Conservation (phyloP, 768 basidiomycete species). For the Tulasnella sp. region DNA sequence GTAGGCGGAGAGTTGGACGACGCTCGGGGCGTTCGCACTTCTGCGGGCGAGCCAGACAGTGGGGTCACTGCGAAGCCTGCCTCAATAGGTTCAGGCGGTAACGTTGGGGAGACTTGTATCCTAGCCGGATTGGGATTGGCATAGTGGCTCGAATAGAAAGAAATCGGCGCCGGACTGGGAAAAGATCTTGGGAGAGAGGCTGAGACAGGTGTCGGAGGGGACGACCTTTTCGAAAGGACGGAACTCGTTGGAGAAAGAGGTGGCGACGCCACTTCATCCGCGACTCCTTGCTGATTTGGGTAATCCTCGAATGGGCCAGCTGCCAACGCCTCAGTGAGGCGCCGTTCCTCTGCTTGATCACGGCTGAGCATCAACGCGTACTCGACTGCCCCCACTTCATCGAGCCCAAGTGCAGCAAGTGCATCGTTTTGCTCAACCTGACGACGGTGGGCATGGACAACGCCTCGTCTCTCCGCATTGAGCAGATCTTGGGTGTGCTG, state of each 20-base stretch:
- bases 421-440: constrained; percentile 56
- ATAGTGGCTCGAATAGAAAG: constrained; percentile 20
- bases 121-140: constrained; percentile 39
- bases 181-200: constrained; percentile 12
- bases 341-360: constrained; percentile 54
- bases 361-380: constrained; percentile 82
- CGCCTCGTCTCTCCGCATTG: constrained; percentile 46
- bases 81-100: constrained; percentile 52
- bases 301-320: constrained; percentile 6
- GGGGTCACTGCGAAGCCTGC: constrained; percentile 44
- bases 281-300: constrained; percentile 22
- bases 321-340: constrained; percentile 29
- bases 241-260: constrained; percentile 32
- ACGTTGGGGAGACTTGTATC: constrained; percentile 52
- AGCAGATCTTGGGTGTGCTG: constrained; percentile 53
- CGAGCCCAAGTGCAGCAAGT: constrained; percentile 62
- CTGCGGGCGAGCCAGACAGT: constrained; percentile 25
- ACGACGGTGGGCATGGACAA: constrained; percentile 43
- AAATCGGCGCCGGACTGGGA: constrained; percentile 28
- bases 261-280: constrained; percentile 23
- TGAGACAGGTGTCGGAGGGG: constrained; percentile 32
- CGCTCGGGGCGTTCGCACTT: not conserved
- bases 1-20: not conserved
- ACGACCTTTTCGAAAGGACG: constrained; percentile 34
- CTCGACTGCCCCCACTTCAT: constrained; percentile 69